Evolutionary conservation across 352 stramenopile genomes (phyloP).

Genomic region (Globisporangium paddicum): DNA sequence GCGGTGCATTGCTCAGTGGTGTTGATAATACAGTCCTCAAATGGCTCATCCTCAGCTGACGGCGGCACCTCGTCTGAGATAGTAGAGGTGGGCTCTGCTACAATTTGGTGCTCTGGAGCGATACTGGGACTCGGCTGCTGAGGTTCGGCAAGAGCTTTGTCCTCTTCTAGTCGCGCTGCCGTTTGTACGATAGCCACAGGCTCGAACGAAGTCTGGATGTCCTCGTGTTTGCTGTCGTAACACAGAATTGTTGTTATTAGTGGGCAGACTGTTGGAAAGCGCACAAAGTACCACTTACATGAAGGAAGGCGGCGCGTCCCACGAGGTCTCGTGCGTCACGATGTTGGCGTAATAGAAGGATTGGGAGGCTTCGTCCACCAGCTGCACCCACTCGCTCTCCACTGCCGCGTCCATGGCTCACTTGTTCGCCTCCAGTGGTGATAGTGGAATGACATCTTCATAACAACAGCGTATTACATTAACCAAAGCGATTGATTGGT

Average conservation of each 20-base stretch:
- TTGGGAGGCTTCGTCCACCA: conserved; percentile 4
- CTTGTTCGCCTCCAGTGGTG: background rate
- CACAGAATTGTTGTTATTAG: no score
- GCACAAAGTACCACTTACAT: conserved; percentile 4
- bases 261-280: no score
- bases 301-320: conserved; percentile 9
- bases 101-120: background rate
- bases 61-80: background rate
- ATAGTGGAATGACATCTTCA: background rate
- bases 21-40: background rate
- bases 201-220: conserved; percentile 10
- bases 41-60: background rate
- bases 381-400: conserved; percentile 8
- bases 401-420: background rate
- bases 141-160: background rate
- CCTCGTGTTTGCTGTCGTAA: conserved; percentile 8
- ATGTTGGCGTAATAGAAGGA: conserved; percentile 14
- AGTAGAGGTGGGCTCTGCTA: background rate
- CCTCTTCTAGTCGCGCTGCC: background rate
- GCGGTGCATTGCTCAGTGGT: background rate
- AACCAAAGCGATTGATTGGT: background rate
- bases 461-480: background rate
- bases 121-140: background rate
- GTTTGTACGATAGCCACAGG: background rate
- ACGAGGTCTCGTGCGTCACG: conserved; percentile 9